phyloP scores from a whole-genome alignment of 805 yeast genomes.

The Spathaspora arborariae region DNA sequence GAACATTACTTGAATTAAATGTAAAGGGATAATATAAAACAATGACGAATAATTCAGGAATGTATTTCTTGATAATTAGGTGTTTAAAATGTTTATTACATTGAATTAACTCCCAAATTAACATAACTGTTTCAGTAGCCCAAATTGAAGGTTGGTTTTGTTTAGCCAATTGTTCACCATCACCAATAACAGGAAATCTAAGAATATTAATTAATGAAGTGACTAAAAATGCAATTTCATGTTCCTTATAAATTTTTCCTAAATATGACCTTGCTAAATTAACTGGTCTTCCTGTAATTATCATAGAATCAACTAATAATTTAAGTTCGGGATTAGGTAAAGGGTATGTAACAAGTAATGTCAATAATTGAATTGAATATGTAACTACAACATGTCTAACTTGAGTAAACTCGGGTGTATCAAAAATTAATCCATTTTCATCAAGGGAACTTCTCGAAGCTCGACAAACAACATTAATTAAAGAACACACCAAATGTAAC shows the following conservation, averaged over 20 bases:
- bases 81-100: slow-evolving; percentile 60
- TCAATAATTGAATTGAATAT: slow-evolving; percentile 58
- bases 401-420: slow-evolving; percentile 27
- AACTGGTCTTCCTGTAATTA: slow-evolving; percentile 30
- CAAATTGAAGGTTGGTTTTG: slow-evolving; percentile 29
- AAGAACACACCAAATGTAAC: slow-evolving; percentile 59
- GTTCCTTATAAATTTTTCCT: slow-evolving; percentile 50
- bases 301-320: slow-evolving; percentile 32
- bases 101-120: slow-evolving; percentile 75
- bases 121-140: slow-evolving; percentile 55
- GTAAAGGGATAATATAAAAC: slow-evolving; percentile 56
- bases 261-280: slow-evolving; percentile 50
- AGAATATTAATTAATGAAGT: slow-evolving; percentile 46
- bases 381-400: slow-evolving; percentile 47
- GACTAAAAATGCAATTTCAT: slow-evolving; percentile 50
- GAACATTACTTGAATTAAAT: slow-evolving; percentile 36
- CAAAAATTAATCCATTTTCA: slow-evolving; percentile 41
- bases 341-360: slow-evolving; percentile 60
- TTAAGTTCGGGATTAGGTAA: slow-evolving; percentile 42
- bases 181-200: slow-evolving; percentile 37
- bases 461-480: slow-evolving; percentile 61
- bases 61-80: slow-evolving; percentile 34
- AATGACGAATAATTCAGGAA: slow-evolving; percentile 51
- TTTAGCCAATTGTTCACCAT: not conserved
- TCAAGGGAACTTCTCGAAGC: slow-evolving; percentile 35